Conservation (phyloP, 345 rosid genomes). For the Eucalyptus pauciflora region DNA sequence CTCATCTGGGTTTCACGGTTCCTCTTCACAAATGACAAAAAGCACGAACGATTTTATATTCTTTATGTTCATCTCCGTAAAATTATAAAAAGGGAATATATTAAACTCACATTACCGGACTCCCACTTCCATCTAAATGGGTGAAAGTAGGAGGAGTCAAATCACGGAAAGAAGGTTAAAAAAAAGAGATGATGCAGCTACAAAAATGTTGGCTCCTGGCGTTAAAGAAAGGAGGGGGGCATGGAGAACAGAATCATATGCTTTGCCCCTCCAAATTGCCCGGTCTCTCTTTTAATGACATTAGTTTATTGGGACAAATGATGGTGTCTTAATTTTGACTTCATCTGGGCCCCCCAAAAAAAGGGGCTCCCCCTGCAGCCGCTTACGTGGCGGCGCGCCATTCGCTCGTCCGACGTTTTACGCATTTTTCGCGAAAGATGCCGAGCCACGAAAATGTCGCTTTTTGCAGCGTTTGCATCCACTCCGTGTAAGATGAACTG, state of each 20-base stretch:
- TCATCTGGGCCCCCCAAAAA: not conserved
- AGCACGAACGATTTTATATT: no score
- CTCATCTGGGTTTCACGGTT: no score
- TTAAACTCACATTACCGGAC: not conserved
- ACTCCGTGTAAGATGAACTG: not conserved
- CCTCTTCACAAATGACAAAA: no score
- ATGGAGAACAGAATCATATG: conserved; percentile 19
- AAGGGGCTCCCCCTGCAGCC: not conserved
- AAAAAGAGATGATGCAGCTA: not conserved
- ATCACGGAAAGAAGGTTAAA: not conserved
- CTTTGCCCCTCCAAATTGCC: conserved; percentile 19
- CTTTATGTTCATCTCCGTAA: not conserved
- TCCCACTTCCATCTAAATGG: not conserved
- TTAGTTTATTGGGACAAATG: not conserved
- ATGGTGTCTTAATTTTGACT: not conserved
- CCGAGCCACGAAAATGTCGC: not conserved
- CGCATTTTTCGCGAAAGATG: not conserved
- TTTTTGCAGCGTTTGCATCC: not conserved
- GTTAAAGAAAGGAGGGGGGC: not conserved
- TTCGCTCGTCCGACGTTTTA: not conserved
- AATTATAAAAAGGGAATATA: not conserved
- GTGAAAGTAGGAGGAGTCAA: not conserved
- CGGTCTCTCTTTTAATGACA: conserved; percentile 27
- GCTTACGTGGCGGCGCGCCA: not conserved
- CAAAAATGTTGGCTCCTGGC: not conserved